Base-by-base conservation (phyloP, 2,329 filamentous ascomycete species). In the Setomelanomma holmii region DNA sequence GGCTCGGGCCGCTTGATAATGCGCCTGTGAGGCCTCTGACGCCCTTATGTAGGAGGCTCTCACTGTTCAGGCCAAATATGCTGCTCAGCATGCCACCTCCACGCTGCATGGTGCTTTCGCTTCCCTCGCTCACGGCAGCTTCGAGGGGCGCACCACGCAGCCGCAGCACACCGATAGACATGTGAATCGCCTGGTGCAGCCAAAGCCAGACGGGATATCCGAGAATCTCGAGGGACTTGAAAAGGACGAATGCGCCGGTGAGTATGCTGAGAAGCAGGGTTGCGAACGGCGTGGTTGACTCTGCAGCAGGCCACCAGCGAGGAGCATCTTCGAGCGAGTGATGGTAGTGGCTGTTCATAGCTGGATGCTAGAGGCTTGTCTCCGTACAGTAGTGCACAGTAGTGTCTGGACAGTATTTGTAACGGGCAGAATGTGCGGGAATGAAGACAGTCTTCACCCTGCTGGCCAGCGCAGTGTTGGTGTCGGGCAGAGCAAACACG, bases 111-210 rank as follows among this genome's bases (percentile, higher is more conserved):
- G 55, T 46, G 39, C 56, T 54, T 43, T 64, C 60, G 40, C 55
- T 55, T 12, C 66, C 56, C 17, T 61, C 57, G 5, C 60, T 59
- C 35, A 46, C 53, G 40, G 57, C 42, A 8, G 33, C 38, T 8
- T 51, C 40, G 39, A 45, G 36, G 27, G 60, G 54, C 2, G 49
- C 41, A 16, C 50, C 40, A 17, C 38, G 53, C 21, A 55, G 27
- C 16, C 45, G 41, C 12, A 61, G 36, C 22, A 53, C 35, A 14
- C 51, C 52, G 19, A 52, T 36, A 23, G 46, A 49, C 57, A 66
- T 69, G 22, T 61, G 43, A 11, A 55, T 48, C 66, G 68, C 87
- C 83, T 59, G 87, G 56, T 46, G 81, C 75, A 74, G 86, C 66
- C 45, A 86, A 68, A 60, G 81, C 76, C 51, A 77, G 67, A 63